Conservation (phyloP, 768 basidiomycete species). For the Termitomyces sp. region DNA sequence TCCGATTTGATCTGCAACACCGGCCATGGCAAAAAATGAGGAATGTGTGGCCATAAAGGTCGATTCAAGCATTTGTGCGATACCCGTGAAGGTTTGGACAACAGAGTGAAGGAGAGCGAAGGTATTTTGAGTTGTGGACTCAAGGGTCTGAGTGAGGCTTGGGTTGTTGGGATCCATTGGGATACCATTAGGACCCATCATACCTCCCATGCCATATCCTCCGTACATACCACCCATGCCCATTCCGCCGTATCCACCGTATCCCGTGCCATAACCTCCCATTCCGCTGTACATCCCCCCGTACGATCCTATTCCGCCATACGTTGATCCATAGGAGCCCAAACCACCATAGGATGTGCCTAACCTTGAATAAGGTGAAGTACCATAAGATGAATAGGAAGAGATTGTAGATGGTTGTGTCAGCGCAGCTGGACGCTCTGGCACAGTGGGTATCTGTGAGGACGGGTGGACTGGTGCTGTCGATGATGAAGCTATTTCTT, state of each 20-base stretch:
- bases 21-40: constrained; percentile 93
- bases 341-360: constrained; percentile 27
- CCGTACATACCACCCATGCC: constrained; percentile 28
- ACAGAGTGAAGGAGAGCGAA: constrained; percentile 92
- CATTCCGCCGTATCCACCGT: constrained; percentile 17
- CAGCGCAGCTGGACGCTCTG: constrained; percentile 57
- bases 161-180: constrained; percentile 46
- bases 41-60: constrained; percentile 98
- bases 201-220: constrained; percentile 32
- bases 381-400: constrained; percentile 35
- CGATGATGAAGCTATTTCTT: constrained; percentile 22
- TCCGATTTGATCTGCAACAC: constrained; percentile 91
- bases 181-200: constrained; percentile 42
- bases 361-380: constrained; percentile 38
- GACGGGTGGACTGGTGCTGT: constrained; percentile 16
- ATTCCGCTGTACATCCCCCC: constrained; percentile 23
- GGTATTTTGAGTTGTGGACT: constrained; percentile 85
- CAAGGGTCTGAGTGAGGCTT: constrained; percentile 80
- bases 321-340: constrained; percentile 23
- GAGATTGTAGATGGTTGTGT: constrained; percentile 34
- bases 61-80: constrained; percentile 95
- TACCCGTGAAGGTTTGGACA: constrained; percentile 90
- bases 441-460: constrained; percentile 35
- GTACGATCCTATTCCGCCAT: constrained; percentile 15
- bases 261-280: constrained; percentile 29